phyloP scores from a whole-genome alignment of 805 yeast species.

The Yarrowia porcina region DNA sequence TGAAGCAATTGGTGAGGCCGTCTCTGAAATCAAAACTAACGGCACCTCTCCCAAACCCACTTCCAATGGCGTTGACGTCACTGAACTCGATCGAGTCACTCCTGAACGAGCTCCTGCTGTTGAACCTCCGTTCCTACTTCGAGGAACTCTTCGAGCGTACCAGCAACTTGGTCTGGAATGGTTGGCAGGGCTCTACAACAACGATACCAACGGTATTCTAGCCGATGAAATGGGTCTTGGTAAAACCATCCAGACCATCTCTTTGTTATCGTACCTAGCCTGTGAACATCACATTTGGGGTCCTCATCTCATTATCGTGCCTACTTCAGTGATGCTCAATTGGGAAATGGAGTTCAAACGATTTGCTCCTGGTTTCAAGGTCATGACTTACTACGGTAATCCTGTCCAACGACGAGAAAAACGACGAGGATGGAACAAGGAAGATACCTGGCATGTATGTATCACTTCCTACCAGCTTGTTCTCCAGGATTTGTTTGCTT shows the following conservation, averaged over 20 bases:
- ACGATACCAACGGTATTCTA: constrained; percentile 89
- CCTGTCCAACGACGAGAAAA: constrained; percentile 96
- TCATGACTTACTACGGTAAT: constrained; percentile 90
- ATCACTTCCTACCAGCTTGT: constrained; percentile 96
- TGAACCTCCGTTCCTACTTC: constrained; percentile 56
- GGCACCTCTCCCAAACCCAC: neutral
- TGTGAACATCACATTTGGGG: constrained; percentile 96
- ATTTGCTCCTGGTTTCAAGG: constrained; percentile 97
- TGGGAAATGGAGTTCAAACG: constrained; percentile 99
- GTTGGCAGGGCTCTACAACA: constrained; percentile 90
- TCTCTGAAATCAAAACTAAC: neutral
- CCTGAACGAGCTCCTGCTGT: constrained; percentile 8
- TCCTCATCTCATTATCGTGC: constrained; percentile 94
- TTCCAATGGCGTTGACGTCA: neutral
- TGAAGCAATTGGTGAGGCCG: neutral
- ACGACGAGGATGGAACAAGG: constrained; percentile 96
- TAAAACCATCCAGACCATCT: constrained; percentile 93
- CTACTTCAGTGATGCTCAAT: constrained; percentile 93
- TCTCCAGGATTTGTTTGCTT: constrained; percentile 94
- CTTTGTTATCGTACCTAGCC: constrained; percentile 81
- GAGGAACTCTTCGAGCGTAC: constrained; percentile 83
- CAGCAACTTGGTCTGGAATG: constrained; percentile 97
- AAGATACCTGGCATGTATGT: constrained; percentile 93
- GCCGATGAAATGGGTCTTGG: constrained; percentile 99
- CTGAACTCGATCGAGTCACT: constrained; percentile 2